These are phyloP conservation scores for Candida verbasci DNA, from an alignment of 805 yeast genomes.

Conservation along the genomic window DNA sequence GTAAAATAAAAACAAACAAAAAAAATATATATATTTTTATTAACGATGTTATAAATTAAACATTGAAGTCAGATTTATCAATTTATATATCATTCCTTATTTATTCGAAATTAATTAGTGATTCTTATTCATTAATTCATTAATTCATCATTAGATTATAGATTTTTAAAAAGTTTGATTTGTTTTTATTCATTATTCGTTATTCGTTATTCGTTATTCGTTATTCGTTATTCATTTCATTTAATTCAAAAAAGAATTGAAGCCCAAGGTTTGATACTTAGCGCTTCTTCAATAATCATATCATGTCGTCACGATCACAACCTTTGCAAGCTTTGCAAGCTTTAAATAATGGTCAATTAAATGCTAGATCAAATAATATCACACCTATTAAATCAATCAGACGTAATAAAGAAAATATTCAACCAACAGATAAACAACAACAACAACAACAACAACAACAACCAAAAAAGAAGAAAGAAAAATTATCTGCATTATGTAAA, in stretches of 20 bases:
- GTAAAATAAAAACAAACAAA: conserved; percentile 7
- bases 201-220: neutral
- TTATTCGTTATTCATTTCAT: neutral
- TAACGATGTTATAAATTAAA: conserved; percentile 6
- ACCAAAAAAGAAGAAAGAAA: conserved; percentile 75
- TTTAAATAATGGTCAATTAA: conserved; percentile 48
- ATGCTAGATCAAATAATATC: conserved; percentile 35
- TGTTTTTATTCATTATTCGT: neutral
- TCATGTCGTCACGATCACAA: conserved; percentile 34
- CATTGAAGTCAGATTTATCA: neutral
- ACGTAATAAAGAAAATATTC: conserved; percentile 18
- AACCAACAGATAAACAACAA: conserved; percentile 11
- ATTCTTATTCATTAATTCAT: too few species aligned
- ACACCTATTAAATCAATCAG: conserved; percentile 28
- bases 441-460: conserved; percentile 14
- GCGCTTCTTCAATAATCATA: neutral
- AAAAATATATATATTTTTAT: neutral
- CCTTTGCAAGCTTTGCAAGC: conserved; percentile 58
- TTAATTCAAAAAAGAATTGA: too few species aligned
- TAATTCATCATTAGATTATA: too few species aligned
- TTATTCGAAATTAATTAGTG: too few species aligned
- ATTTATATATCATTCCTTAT: neutral
- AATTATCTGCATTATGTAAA: conserved; percentile 84
- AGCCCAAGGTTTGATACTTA: neutral
- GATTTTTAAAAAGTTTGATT: too few species aligned